phyloP scores from a whole-genome alignment of 2,329 filamentous ascomycete genomes.

The Macrophomina tecta region DNA sequence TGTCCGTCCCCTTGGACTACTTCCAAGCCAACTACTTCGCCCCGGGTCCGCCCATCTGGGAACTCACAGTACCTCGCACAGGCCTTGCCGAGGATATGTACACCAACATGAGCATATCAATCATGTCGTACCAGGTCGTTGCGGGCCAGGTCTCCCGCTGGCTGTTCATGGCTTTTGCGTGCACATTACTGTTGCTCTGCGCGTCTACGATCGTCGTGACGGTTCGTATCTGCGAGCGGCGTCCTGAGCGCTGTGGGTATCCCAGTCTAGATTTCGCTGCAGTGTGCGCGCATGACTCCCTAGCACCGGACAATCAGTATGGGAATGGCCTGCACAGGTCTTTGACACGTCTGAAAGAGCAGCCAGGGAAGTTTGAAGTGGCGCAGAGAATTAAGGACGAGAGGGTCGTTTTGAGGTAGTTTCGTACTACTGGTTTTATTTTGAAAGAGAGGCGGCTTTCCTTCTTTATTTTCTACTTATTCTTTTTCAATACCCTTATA shows the following conservation, averaged over 20 bases:
- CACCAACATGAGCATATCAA: slow-evolving; percentile 13
- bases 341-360: slow-evolving; percentile 7
- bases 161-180: not conserved
- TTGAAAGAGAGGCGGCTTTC: not conserved
- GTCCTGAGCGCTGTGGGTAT: slow-evolving; percentile 9
- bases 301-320: not conserved
- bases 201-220: not conserved
- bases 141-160: not conserved
- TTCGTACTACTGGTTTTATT: not conserved
- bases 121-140: slow-evolving; percentile 20
- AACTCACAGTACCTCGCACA: not conserved
- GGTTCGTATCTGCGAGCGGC: not conserved
- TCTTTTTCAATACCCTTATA: not conserved
- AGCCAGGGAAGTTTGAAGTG: slow-evolving; percentile 9
- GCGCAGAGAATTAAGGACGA: slow-evolving; percentile 4
- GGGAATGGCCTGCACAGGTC: slow-evolving; percentile 1
- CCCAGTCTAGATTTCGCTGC: slow-evolving; percentile 19
- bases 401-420: slow-evolving; percentile 15
- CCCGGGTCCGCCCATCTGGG: slow-evolving; percentile 1
- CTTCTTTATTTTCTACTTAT: not conserved
- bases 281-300: not conserved
- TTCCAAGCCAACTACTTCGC: slow-evolving; percentile 22
- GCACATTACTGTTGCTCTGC: not conserved
- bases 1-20: slow-evolving; percentile 19
- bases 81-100: slow-evolving; percentile 6